Evolutionary conservation across 371 early-diverging fungal species (phyloP).

Genomic region (Mortierella sp.): DNA sequence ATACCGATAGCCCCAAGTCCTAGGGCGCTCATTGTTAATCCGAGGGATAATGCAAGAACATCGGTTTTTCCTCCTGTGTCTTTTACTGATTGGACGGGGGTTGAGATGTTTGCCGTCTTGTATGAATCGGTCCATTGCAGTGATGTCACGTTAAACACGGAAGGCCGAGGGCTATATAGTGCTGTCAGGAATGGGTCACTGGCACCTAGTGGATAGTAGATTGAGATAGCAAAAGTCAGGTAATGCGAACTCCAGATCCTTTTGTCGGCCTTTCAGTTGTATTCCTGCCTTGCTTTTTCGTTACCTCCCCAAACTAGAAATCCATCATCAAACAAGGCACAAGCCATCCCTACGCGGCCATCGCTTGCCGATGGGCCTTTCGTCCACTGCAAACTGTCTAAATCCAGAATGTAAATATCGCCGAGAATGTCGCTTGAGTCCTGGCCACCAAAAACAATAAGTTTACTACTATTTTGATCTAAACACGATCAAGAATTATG

Average conservation of each 20-base stretch:
- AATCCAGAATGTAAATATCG: constrained; percentile 32
- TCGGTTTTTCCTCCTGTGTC: not conserved
- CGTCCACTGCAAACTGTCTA: constrained; percentile 23
- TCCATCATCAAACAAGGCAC: constrained; percentile 35
- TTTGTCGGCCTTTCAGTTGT: not conserved
- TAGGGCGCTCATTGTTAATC: constrained; percentile 9
- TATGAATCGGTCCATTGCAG: constrained; percentile 17
- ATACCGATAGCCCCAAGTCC: not conserved
- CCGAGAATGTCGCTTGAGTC: not conserved
- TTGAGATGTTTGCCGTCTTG: constrained; percentile 3
- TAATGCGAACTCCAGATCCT: not conserved
- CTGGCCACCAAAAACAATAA: constrained; percentile 36
- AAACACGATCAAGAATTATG: not conserved
- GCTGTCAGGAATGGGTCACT: constrained; percentile 11
- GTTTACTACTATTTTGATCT: constrained; percentile 15
- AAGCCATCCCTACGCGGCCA: constrained; percentile 25
- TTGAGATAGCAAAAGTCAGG: not conserved
- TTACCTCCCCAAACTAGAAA: constrained; percentile 40
- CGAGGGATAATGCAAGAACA: constrained; percentile 10
- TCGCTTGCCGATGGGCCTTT: constrained; percentile 6
- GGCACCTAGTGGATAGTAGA: constrained; percentile 12
- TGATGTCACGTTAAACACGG: constrained; percentile 21
- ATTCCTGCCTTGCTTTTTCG: not conserved
- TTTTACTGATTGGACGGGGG: not conserved
- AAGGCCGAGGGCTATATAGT: not conserved